Percentiles rank a stretch among this genome's conserved stretches.
phyloP scores from a whole-genome alignment of 768 basidiomycete genomes.

The Suillus lakei region DNA sequence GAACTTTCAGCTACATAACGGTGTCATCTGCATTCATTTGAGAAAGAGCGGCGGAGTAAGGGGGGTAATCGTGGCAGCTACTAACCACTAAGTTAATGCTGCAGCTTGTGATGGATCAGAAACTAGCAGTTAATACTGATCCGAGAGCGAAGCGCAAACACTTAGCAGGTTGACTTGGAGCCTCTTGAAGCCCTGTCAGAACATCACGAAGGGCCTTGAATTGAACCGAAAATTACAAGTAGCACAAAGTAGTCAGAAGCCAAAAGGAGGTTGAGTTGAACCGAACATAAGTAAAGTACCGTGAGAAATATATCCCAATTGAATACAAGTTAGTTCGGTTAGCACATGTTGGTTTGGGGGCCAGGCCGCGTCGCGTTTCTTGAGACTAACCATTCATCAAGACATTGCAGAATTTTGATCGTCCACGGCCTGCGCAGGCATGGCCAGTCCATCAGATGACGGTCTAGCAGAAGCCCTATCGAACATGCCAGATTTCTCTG shows the following conservation, averaged over 20 bases:
- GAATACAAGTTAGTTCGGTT: neutral
- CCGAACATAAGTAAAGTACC: neutral
- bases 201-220: neutral
- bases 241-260: too few species aligned
- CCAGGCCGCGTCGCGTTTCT: constrained; percentile 6
- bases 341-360: constrained; percentile 5
- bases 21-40: neutral
- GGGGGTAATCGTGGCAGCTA: neutral
- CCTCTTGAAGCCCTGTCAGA: neutral
- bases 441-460: constrained; percentile 46
- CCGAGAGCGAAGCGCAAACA: neutral
- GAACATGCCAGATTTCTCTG: constrained; percentile 47
- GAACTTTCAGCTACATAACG: neutral
- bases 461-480: constrained; percentile 38
- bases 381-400: constrained; percentile 7
- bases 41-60: neutral
- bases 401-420: constrained; percentile 16
- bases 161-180: neutral
- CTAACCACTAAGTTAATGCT: neutral
- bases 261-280: too few species aligned
- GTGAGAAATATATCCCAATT: constrained; percentile 10
- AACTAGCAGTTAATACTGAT: neutral
- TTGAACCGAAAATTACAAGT: neutral
- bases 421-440: constrained; percentile 31
- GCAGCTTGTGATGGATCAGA: neutral